A percentile compares a stretch with the other conserved stretches of the same genome.
phyloP scores from a whole-genome alignment of 225 moss, liverwort and hornwort genomes.

The Bryum argenteum region DNA sequence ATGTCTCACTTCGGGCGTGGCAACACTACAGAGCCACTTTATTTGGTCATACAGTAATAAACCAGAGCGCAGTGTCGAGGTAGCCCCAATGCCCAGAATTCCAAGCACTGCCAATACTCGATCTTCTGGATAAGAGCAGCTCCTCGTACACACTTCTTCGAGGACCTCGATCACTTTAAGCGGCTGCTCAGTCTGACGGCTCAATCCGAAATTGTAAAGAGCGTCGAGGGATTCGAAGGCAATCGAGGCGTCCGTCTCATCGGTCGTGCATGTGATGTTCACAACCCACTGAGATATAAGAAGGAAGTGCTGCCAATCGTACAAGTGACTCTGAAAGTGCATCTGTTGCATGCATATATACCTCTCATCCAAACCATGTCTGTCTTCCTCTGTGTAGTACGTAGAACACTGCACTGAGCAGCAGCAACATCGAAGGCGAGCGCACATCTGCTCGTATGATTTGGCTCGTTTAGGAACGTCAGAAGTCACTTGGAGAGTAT shows the following conservation, averaged over 20 bases:
- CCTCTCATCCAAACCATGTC: slow-evolving; percentile 25
- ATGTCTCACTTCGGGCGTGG: slow-evolving; percentile 23
- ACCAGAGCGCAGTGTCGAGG: slow-evolving; percentile 18
- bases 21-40: slow-evolving; percentile 20
- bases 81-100: slow-evolving; percentile 33
- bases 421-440: slow-evolving; percentile 20
- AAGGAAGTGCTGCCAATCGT: slow-evolving; percentile 24
- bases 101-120: slow-evolving; percentile 38
- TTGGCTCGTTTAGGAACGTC: background rate
- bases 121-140: slow-evolving; percentile 17
- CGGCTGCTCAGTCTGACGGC: background rate
- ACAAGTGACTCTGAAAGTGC: slow-evolving; percentile 39
- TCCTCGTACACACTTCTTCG: slow-evolving; percentile 26
- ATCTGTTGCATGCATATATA: slow-evolving; percentile 27
- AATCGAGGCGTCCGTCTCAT: slow-evolving; percentile 30
- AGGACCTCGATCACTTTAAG: slow-evolving; percentile 2
- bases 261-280: slow-evolving; percentile 25
- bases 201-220: slow-evolving; percentile 12
- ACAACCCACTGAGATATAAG: slow-evolving; percentile 27
- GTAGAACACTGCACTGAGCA: slow-evolving; percentile 29
- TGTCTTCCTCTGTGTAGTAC: slow-evolving; percentile 27
- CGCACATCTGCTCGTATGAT: slow-evolving; percentile 15
- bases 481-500: too few relatives aligned
- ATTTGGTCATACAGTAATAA: slow-evolving; percentile 23
- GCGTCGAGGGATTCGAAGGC: slow-evolving; percentile 21